phyloP scores from a whole-genome alignment of 2,329 filamentous ascomycete genomes.

The Ophiostoma sp. region DNA sequence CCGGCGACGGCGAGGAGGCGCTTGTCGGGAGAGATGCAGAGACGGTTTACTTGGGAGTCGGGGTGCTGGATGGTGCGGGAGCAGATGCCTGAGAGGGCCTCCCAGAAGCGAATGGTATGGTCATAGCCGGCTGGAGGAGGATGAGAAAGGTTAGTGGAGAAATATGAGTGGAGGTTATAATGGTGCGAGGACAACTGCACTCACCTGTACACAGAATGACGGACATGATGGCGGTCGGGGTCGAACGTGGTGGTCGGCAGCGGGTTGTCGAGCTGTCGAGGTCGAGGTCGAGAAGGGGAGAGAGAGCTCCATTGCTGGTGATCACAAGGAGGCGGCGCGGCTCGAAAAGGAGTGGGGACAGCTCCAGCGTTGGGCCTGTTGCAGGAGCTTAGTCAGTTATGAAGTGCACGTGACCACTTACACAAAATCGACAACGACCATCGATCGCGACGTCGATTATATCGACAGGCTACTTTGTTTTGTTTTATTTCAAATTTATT shows the following conservation, averaged over 20 bases:
- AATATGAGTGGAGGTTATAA: background rate
- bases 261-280: background rate
- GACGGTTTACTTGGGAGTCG: slow-evolving; percentile 95
- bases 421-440: background rate
- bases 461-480: background rate
- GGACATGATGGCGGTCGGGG: slow-evolving; percentile 47
- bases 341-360: background rate
- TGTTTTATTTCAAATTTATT: background rate
- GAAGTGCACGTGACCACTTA: slow-evolving; percentile 4
- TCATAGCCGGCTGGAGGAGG: slow-evolving; percentile 56
- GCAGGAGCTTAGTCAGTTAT: background rate
- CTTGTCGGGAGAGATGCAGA: slow-evolving; percentile 98
- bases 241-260: background rate
- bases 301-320: background rate
- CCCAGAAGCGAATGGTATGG: slow-evolving; percentile 81
- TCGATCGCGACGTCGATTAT: background rate
- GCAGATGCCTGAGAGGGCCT: slow-evolving; percentile 95
- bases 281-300: background rate
- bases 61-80: slow-evolving; percentile 97
- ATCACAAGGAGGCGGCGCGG: background rate
- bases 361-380: background rate
- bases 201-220: slow-evolving; percentile 64
- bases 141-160: background rate
- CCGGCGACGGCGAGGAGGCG: slow-evolving; percentile 83
- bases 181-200: slow-evolving; percentile 24